Percentiles rank a stretch among this genome's conserved stretches.
Conservation (phyloP, 1,284 basidiomycete genomes). For the Naganishia albida region DNA sequence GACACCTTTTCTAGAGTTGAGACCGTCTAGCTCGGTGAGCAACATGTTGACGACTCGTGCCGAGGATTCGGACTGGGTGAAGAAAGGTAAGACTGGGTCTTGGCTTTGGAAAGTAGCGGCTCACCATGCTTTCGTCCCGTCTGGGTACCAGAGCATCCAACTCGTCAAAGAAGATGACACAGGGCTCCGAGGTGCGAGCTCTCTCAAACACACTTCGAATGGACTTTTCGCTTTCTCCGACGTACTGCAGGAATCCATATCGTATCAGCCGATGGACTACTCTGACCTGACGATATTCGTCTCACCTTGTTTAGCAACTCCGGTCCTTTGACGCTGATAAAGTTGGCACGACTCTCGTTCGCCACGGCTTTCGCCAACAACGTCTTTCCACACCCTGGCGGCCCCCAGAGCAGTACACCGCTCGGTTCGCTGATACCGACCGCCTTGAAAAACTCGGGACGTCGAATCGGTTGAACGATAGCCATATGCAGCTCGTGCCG, state of each 20-base stretch:
- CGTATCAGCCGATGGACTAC: not conserved
- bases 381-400: conserved; percentile 96
- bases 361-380: conserved; percentile 94
- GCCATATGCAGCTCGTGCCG: conserved; percentile 95
- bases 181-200: conserved; percentile 91
- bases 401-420: conserved; percentile 96
- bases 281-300: not conserved
- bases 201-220: conserved; percentile 97
- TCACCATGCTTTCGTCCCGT: conserved; percentile 83
- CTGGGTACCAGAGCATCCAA: conserved; percentile 93
- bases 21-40: conserved; percentile 91
- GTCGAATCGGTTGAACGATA: conserved; percentile 89
- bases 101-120: conserved; percentile 40
- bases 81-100: not conserved
- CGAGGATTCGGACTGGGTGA: conserved; percentile 81
- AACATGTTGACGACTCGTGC: conserved; percentile 97
- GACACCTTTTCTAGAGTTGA: conserved; percentile 84
- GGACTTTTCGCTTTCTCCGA: conserved; percentile 94
- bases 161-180: conserved; percentile 99
- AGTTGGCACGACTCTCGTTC: conserved; percentile 90
- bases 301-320: conserved; percentile 91
- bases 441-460: conserved; percentile 82
- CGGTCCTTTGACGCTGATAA: conserved; percentile 96
- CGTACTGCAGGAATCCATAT: conserved; percentile 65
- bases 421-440: conserved; percentile 85